Conservation (phyloP, 495 filamentous ascomycete genomes). For the Jackrogersella minutella region DNA sequence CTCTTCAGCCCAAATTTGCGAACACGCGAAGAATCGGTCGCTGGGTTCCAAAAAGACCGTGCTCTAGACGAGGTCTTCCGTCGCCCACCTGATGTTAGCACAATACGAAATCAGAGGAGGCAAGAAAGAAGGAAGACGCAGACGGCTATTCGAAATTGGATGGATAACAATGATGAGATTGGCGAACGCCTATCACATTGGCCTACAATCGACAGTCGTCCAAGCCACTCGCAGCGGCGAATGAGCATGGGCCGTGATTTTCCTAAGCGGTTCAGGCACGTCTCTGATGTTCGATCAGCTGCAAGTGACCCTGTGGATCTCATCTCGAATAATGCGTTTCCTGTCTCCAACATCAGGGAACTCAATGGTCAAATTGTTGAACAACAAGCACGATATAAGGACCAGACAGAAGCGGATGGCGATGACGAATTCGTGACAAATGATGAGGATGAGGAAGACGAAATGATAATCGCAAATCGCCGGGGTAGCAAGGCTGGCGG, state of each 20-base stretch:
- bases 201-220: constrained; percentile 56
- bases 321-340: constrained; percentile 51
- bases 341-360: constrained; percentile 41
- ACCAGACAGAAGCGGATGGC: constrained; percentile 79
- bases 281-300: constrained; percentile 60
- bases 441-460: constrained; percentile 67
- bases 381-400: constrained; percentile 50
- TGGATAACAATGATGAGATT: constrained; percentile 74
- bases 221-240: constrained; percentile 51
- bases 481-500: constrained; percentile 28
- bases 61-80: constrained; percentile 94
- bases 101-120: constrained; percentile 57
- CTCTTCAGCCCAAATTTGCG: constrained; percentile 75
- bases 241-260: constrained; percentile 54
- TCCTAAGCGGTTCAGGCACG: constrained; percentile 49
- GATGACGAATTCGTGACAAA: constrained; percentile 91
- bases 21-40: constrained; percentile 80
- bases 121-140: constrained; percentile 71
- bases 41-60: constrained; percentile 85
- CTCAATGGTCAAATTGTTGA: constrained; percentile 37
- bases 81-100: constrained; percentile 54
- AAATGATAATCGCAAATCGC: constrained; percentile 44
- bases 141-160: constrained; percentile 84
- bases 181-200: constrained; percentile 65
- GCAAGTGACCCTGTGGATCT: constrained; percentile 65